phyloP scores from a whole-genome alignment of 2,329 filamentous ascomycete species.

The Exophiala oligosperma region DNA sequence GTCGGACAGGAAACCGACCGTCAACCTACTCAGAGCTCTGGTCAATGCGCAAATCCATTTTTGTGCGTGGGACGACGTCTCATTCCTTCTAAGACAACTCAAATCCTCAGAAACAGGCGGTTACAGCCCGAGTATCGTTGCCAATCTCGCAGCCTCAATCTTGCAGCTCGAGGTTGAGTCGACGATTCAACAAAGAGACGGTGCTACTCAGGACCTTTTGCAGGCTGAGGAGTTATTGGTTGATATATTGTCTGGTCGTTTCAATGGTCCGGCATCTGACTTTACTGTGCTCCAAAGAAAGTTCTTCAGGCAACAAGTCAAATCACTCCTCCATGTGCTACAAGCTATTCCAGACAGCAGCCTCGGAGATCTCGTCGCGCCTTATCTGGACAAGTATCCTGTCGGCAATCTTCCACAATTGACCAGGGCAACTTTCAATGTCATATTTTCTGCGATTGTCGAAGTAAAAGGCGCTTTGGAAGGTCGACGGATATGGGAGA shows the following conservation, averaged over 20 bases:
- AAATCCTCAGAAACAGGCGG: constrained; percentile 26
- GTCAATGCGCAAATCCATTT: constrained; percentile 16
- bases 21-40: constrained; percentile 23
- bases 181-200: not conserved
- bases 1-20: constrained; percentile 14
- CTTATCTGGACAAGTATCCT: constrained; percentile 15
- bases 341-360: constrained; percentile 13
- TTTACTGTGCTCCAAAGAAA: constrained; percentile 19
- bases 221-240: constrained; percentile 14
- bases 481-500: constrained; percentile 50
- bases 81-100: constrained; percentile 12
- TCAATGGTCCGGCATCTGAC: constrained; percentile 14
- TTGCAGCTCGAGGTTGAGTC: constrained; percentile 19
- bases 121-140: constrained; percentile 32
- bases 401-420: constrained; percentile 22
- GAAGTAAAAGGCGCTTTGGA: constrained; percentile 48
- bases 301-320: constrained; percentile 25
- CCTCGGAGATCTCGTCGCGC: constrained; percentile 8
- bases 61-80: constrained; percentile 20
- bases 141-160: constrained; percentile 38
- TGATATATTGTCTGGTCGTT: constrained; percentile 21
- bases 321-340: constrained; percentile 24
- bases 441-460: constrained; percentile 53
- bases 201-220: constrained; percentile 2
- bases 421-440: constrained; percentile 22